phyloP scores from a whole-genome alignment of 371 early-diverging fungal genomes.

The Mucor velutinosus region DNA sequence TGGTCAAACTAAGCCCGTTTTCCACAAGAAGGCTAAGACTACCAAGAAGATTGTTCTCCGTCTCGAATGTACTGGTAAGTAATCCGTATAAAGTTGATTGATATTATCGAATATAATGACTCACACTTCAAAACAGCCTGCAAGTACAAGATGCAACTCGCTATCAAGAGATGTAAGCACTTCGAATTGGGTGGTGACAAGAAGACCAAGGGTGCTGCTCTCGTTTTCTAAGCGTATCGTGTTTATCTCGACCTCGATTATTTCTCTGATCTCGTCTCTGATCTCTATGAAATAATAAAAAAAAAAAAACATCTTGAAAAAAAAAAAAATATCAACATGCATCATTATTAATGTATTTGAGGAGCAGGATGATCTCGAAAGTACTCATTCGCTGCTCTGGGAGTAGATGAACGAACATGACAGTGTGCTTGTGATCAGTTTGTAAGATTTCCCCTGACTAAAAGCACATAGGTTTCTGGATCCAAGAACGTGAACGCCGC shows the following conservation, averaged over 20 bases:
- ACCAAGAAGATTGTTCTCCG: conserved; percentile 99
- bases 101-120: background rate
- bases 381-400: no score
- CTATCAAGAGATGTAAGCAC: conserved; percentile 99
- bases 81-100: background rate
- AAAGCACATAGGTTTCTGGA: no score
- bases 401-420: no score
- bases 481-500: no score
- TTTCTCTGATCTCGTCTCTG: background rate
- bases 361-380: no score
- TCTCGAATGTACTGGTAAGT: conserved; percentile 89
- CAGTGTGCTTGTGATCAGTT: no score
- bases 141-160: conserved; percentile 95
- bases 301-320: background rate
- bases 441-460: no score
- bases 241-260: background rate
- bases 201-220: conserved; percentile 83
- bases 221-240: conserved; percentile 64
- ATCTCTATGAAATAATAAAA: background rate
- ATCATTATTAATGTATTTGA: no score
- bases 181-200: conserved; percentile 99
- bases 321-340: background rate
- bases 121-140: conserved; percentile 58
- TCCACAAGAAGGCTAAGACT: conserved; percentile 96
- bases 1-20: conserved; percentile 99